Conservation (phyloP, 179 eudicot species). For the Drosera spatulata region DNA sequence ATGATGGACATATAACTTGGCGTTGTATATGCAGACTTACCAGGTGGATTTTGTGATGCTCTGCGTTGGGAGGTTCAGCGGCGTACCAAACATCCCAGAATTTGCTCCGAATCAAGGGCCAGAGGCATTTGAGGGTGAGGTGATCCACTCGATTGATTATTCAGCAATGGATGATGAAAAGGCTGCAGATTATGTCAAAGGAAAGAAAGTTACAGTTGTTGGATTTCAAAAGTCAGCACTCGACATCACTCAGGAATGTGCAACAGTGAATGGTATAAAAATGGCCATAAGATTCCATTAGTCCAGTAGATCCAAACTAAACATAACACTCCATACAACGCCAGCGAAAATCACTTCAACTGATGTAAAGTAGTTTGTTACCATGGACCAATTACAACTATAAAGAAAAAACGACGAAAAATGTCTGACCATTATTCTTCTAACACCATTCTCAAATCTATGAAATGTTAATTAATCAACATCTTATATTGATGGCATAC, state of each 20-base stretch:
- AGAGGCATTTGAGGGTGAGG: conserved; percentile 39
- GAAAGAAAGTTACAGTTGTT: conserved; percentile 35
- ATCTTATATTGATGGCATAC: not conserved
- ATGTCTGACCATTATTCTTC: not conserved
- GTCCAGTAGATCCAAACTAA: too few species aligned
- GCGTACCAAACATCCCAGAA: conserved; percentile 45
- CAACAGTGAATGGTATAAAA: conserved; percentile 5
- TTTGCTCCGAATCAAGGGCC: conserved; percentile 38
- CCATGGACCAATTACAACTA: too few species aligned
- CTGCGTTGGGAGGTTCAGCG: conserved; percentile 45
- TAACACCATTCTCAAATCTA: not conserved
- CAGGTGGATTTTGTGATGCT: conserved; percentile 45
- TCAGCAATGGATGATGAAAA: conserved; percentile 19
- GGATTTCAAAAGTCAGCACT: conserved; percentile 51
- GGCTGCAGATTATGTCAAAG: conserved; percentile 24
- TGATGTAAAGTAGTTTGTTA: too few species aligned
- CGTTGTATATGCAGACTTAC: not conserved
- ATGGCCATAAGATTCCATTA: too few species aligned
- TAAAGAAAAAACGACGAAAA: not conserved
- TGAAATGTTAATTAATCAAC: too few species aligned
- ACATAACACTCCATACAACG: too few species aligned
- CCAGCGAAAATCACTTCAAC: too few species aligned
- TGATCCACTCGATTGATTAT: conserved; percentile 53
- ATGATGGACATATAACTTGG: not conserved
- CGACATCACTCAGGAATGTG: conserved; percentile 29